Evolutionary conservation across 306 rosid species (phyloP).

Genomic region (Castanopsis chinensis): DNA sequence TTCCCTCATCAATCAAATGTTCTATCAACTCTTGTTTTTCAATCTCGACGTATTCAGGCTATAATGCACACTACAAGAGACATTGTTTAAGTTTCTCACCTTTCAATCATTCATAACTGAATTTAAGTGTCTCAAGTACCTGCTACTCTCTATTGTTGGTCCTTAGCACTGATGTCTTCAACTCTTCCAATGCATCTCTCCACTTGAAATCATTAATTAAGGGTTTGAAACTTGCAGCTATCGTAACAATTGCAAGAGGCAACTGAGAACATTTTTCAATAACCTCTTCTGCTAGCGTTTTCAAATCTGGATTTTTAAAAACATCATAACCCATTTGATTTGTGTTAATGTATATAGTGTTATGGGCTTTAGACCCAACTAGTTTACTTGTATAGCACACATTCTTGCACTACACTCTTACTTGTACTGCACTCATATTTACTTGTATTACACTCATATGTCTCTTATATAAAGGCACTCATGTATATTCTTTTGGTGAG

Average conservation of each 20-base stretch:
- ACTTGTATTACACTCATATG: no score
- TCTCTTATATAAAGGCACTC: no score
- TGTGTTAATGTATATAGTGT: no score
- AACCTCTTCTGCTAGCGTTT: not conserved
- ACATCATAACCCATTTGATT: not conserved
- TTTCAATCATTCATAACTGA: constrained; percentile 19
- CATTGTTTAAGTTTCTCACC: not conserved
- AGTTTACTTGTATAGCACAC: no score
- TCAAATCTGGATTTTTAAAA: not conserved
- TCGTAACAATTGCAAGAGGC: constrained; percentile 16
- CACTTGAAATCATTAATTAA: not conserved
- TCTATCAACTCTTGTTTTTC: constrained; percentile 25
- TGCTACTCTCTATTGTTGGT: constrained; percentile 22
- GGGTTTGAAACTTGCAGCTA: constrained; percentile 18
- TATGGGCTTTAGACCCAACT: no score
- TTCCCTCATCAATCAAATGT: constrained; percentile 23
- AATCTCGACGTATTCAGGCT: constrained; percentile 26
- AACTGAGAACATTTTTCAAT: not conserved
- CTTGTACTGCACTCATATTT: no score
- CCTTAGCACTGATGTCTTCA: not conserved
- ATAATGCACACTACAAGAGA: constrained; percentile 24
- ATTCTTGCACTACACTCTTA: no score
- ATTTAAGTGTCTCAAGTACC: constrained; percentile 19
- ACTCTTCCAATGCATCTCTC: constrained; percentile 14
- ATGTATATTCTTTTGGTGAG: no score